Evolutionary conservation across 805 yeast species (phyloP), one percentile per base, ranked within the genome.

Genomic region (Candida nanaspora): DNA sequence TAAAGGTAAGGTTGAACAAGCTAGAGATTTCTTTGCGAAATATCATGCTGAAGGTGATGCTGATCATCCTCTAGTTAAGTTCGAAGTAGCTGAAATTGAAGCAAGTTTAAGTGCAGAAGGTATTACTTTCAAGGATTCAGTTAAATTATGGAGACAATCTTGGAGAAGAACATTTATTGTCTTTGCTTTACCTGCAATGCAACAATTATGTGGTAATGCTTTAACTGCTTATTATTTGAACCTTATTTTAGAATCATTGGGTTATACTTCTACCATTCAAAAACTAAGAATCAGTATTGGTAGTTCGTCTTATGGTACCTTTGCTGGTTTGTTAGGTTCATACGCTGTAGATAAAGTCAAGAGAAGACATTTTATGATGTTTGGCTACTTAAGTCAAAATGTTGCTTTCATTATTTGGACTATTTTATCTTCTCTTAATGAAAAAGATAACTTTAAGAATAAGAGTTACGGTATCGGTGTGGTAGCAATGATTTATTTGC

Each of bases 221-320:
- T 54, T 70, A 39, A 70, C 70, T 14, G 65, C 72, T 2, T 70
- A 70, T 59, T 71, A 70, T 50, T 55, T 71, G 39, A 63, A 35
- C 32, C 51, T 21, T 66, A 81, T 77, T 13, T 64, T 71, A 46
- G 51, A 57, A 42, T 65, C 76, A 14, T 72, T 76, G 52, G 81
- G 82, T 42, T 68, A 75, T 50, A 73, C 74, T 38, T 62, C 61
- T 9, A 57, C 67, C 16, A 55, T 55, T 29, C 55, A 57, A 37
- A 75, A 76, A 54, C 64, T 74, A 39, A 55, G 67, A 42, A 71
- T 74, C 53, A 76, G 74, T 53, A 78, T 73, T 38, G 65, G 68
- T 41, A 61, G 74, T 42, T 69, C 65, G 67, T 56, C 68, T 42
- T 73, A 61, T 52, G 71, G 72, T 57, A 66, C 68, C 45, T 51